Evolutionary conservation across 352 stramenopile species (phyloP).

Genomic region (Aphanomyces invadans): DNA sequence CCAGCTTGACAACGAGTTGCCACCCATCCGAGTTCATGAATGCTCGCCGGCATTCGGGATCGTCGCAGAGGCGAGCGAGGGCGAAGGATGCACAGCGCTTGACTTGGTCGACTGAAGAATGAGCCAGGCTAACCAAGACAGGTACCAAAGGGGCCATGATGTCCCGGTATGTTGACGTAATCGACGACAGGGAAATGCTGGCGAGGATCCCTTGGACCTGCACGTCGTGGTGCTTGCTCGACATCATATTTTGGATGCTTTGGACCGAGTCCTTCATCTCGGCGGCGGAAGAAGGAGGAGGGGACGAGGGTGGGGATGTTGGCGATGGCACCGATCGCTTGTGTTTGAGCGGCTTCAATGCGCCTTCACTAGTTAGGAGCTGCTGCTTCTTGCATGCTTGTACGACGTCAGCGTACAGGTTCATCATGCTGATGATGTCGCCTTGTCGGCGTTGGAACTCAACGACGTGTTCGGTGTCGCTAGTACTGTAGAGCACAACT

Average conservation of each 20-base stretch:
- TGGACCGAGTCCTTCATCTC: conserved; percentile 31
- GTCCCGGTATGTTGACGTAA: conserved; percentile 21
- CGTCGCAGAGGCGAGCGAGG: conserved; percentile 70
- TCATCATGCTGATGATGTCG: conserved; percentile 76
- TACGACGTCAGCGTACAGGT: conserved; percentile 70
- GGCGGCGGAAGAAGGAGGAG: conserved; percentile 43
- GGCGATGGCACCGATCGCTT: conserved; percentile 67
- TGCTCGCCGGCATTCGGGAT: conserved; percentile 72
- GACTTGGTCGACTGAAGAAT: conserved; percentile 55
- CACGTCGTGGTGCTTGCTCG: conserved; percentile 65
- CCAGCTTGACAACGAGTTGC: conserved; percentile 77
- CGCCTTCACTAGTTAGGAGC: conserved; percentile 55
- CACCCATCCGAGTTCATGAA: conserved; percentile 75
- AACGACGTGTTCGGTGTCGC: conserved; percentile 13
- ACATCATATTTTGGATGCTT: conserved; percentile 57
- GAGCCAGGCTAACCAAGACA: conserved; percentile 52
- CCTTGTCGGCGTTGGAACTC: conserved; percentile 38
- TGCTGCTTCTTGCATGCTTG: conserved; percentile 65
- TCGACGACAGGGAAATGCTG: conserved; percentile 69
- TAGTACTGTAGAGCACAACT: conserved; percentile 67
- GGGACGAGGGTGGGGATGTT: conserved; percentile 37
- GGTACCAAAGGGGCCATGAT: conserved; percentile 57
- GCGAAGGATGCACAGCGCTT: conserved; percentile 58
- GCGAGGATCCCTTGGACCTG: conserved; percentile 78
- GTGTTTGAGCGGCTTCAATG: conserved; percentile 24